phyloP scores from a whole-genome alignment of 768 basidiomycete genomes.

The Russula lepida region DNA sequence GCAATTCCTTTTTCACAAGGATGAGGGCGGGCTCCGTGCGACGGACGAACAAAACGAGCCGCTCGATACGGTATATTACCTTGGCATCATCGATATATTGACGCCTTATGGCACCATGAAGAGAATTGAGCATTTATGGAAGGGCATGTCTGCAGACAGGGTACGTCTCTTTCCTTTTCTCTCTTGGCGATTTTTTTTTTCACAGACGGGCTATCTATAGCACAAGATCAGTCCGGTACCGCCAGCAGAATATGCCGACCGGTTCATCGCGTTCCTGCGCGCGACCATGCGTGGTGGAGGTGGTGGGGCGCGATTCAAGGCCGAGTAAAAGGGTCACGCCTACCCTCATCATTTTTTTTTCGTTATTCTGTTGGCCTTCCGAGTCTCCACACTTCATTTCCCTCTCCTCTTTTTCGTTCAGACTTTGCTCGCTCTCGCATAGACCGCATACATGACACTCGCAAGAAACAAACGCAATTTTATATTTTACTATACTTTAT shows the following conservation, averaged over 20 bases:
- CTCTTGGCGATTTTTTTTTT: background rate
- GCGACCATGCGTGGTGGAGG: constrained; percentile 78
- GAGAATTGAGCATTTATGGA: constrained; percentile 85
- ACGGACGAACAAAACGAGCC: constrained; percentile 77
- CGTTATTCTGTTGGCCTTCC: background rate
- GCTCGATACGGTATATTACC: constrained; percentile 78
- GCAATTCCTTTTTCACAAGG: constrained; percentile 90
- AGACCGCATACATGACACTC: background rate
- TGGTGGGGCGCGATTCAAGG: constrained; percentile 46
- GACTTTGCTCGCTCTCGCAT: background rate
- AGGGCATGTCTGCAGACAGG: constrained; percentile 77
- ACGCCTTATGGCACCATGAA: constrained; percentile 80
- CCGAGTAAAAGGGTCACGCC: constrained; percentile 27
- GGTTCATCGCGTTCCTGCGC: constrained; percentile 84
- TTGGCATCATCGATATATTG: constrained; percentile 94
- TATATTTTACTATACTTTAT: background rate
- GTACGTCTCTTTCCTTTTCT: constrained; percentile 42
- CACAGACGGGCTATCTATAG: constrained; percentile 42
- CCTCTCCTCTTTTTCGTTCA: background rate
- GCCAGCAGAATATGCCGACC: constrained; percentile 76
- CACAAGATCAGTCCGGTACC: constrained; percentile 94
- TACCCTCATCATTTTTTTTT: background rate
- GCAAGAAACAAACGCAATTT: background rate
- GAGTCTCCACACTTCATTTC: background rate
- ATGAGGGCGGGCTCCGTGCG: constrained; percentile 87